Base-by-base conservation (phyloP, 2,329 filamentous ascomycete genomes). In the Fusarium lateritium region DNA sequence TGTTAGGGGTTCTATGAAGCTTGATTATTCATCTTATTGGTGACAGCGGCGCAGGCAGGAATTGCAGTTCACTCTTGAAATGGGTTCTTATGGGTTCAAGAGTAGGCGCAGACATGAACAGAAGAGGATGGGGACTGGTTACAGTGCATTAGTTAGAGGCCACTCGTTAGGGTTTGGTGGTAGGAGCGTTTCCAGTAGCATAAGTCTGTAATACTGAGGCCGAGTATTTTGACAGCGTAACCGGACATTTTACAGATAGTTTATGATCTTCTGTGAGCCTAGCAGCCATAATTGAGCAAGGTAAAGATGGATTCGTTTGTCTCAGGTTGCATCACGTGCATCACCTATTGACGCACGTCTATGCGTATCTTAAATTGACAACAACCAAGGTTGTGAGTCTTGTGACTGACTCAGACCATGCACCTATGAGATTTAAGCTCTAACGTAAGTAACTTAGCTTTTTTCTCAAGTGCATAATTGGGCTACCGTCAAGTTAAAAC, bases 281-380 rank as follows among this genome's bases (percentile, higher is more conserved):
- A 31, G 28, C 13, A 31, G 28, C 13, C 28, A 31, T 31, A 28
- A 9, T 28, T 7, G 26, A 28, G 28, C 31, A 22, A 51, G 50
- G 50, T 22, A 31, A 46, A 24, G 33, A 51, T 54, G 10, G 28
- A 13, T 13, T 31, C 51, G 22, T 24, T 44, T 65, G 62, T 65
- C 62, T 65, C 59, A 63, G 36, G 52, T 63, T 55, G 19, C 42
- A 56, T 65, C 62, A 65, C 62, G 62, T 65, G 62, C 53, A 22
- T 43, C 40, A 26, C 40, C 34, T 33, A 19, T 54, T 9, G 26
- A 50, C 39, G 56, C 50, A 47, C 45, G 58, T 50, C 21, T 49
- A 49, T 19, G 19, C 19, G 19, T 19, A 19, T 28, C 39, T 59
- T 53, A 54, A 13, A 39, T 28, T 19, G 33, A 40, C 49, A 38